Base-by-base conservation (phyloP, 805 yeast species). In the Kodamaea kakaduensis region DNA sequence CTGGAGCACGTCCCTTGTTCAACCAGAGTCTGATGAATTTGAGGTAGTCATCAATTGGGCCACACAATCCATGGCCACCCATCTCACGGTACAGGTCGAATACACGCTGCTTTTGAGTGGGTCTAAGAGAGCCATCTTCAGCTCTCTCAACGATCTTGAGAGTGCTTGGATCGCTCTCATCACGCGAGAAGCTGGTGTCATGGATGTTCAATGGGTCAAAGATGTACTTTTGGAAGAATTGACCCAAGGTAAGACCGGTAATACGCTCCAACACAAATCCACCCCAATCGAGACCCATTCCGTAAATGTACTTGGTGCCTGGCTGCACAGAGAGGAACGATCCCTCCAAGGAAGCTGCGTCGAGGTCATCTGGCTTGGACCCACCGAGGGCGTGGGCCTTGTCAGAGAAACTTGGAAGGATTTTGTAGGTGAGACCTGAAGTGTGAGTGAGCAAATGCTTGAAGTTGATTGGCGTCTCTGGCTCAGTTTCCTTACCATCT, bases 41-140 rank as follows among this genome's bases (percentile, higher is more conserved):
- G 41, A 66, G 48, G 35, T 58, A 66, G 45, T 66, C 72, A 3
- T 47, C 54, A 2, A 61, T 59, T 3, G 58, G 55, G 1, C 67
- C 64, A 34, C 55, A 59, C 32, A 62, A 53, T 3, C 72, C 72
- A 34, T 58, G 67, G n/a, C 72, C 72, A 6, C 72, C 72, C 62
- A 64, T 57, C 38, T 66, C 28, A 25, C 70, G 6, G 62, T 17
- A 31, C 36, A 23, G 60, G 55, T n/a, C 41, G 40, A 27, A 23
- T 16, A 10, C 9, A 14, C 10, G 25, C 10, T 12, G 21, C 22
- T 5, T 24, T 18, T 31, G 18, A 5, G 36, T n/a, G 12, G 9
- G 6, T 9, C 6, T 8, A 12, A 20, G 7, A 4, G 15, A 3
- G 23, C 5, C 28, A 13, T 32, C 24, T 3, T 6, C 16, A 14